Conservation (phyloP, 345 rosid genomes). For the Eucalyptus urophylla region DNA sequence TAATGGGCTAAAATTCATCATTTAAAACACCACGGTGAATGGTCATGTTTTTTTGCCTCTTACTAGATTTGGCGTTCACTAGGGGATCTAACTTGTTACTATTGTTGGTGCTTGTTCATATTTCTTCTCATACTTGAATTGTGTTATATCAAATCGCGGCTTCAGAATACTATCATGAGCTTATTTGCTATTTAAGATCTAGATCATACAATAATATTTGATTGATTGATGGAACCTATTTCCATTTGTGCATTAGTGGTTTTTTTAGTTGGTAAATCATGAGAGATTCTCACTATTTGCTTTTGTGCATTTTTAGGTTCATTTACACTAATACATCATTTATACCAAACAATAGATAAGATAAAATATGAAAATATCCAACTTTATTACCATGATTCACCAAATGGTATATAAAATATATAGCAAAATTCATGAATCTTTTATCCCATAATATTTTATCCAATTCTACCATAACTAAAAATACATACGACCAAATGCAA, state of each 20-base stretch:
- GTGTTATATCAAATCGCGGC: not conserved
- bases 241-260: not conserved
- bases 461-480: not conserved
- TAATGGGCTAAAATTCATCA: not conserved
- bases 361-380: too few species aligned
- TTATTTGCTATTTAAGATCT: not conserved
- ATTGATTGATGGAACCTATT: not conserved
- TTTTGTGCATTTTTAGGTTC: not conserved
- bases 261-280: too few species aligned
- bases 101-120: not conserved
- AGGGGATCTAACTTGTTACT: not conserved
- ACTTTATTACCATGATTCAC: not conserved
- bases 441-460: fast-evolving
- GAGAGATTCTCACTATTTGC: not conserved
- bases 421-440: fast-evolving
- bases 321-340: not conserved
- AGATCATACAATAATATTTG: not conserved
- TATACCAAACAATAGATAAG: too few species aligned
- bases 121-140: not conserved
- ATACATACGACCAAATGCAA: too few species aligned
- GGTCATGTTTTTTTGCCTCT: not conserved
- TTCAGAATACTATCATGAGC: not conserved
- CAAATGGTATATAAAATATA: too few species aligned
- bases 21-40: not conserved
- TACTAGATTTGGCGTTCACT: not conserved